phyloP scores from a whole-genome alignment of 106 monocot genomes.

The Ottelia alismoides region DNA sequence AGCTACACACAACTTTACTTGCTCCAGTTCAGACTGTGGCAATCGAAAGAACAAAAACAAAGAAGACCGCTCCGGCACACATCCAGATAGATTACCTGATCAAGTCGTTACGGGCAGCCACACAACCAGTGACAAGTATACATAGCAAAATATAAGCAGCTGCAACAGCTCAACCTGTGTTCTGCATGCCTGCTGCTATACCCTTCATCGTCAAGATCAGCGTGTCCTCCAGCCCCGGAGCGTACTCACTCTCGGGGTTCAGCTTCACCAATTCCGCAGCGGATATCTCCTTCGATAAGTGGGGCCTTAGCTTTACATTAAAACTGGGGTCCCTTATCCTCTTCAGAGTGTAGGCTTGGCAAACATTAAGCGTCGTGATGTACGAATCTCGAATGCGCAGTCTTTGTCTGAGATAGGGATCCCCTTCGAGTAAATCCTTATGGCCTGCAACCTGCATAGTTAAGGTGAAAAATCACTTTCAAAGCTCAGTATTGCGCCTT shows the following conservation, averaged over 20 bases:
- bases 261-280: slow-evolving; percentile 72
- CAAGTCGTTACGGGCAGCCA: too few species aligned
- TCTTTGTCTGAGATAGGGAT: slow-evolving; percentile 69
- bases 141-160: too few species aligned
- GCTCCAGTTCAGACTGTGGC: too few species aligned
- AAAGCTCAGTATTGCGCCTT: too few species aligned
- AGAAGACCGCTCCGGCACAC: too few species aligned
- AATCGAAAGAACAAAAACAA: too few species aligned
- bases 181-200: slow-evolving; percentile 87
- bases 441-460: slow-evolving; percentile 89
- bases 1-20: too few species aligned
- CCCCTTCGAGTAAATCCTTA: slow-evolving; percentile 63
- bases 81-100: too few species aligned
- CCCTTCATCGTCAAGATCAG: slow-evolving; percentile 96
- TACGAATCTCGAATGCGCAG: slow-evolving; percentile 56
- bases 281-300: slow-evolving; percentile 34
- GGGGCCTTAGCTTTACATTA: slow-evolving; percentile 29
- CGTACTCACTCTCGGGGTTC: slow-evolving; percentile 75
- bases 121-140: too few species aligned
- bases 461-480: too few species aligned
- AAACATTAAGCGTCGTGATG: slow-evolving; percentile 51
- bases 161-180: too few species aligned
- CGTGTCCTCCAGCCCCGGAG: slow-evolving; percentile 84
- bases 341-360: slow-evolving; percentile 51
- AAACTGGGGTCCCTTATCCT: slow-evolving; percentile 33